Evolutionary conservation across 2,329 filamentous ascomycete genomes (phyloP).

Genomic region (Pseudopithomyces maydicus): DNA sequence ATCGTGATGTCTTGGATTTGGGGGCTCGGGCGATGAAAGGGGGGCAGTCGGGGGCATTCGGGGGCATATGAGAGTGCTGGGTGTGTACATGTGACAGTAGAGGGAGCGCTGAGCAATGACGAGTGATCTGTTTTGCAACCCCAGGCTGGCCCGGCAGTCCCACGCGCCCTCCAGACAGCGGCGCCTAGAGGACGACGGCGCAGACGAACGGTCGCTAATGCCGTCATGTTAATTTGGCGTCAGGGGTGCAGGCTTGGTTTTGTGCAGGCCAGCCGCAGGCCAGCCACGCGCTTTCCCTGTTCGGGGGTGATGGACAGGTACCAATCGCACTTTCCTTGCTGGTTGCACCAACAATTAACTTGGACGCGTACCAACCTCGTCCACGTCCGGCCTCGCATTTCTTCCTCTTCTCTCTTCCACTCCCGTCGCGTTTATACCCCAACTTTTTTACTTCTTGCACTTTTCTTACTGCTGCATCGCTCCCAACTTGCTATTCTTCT

Average conservation of each 20-base stretch:
- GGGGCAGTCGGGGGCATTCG: no score
- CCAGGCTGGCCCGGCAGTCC: no score
- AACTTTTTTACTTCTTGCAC: background rate
- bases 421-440: background rate
- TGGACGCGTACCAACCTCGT: constrained; percentile 21
- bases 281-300: constrained; percentile 1
- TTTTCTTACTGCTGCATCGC: background rate
- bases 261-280: background rate
- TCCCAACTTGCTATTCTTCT: background rate
- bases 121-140: background rate
- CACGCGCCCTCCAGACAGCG: background rate
- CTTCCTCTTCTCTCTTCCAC: background rate
- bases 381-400: background rate
- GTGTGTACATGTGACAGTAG: no score
- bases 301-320: constrained; percentile 12
- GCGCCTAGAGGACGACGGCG: background rate
- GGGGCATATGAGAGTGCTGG: no score
- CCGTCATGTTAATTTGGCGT: constrained; percentile 9
- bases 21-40: background rate
- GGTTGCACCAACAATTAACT: constrained; percentile 20
- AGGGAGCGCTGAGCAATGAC: no score
- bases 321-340: constrained; percentile 21
- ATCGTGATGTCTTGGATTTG: no score
- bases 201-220: constrained; percentile 3
- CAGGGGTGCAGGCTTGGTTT: constrained; percentile 13